These are phyloP conservation scores for Teunomyces tritomae DNA, from an alignment of 805 yeast genomes.

Conservation along the genomic window DNA sequence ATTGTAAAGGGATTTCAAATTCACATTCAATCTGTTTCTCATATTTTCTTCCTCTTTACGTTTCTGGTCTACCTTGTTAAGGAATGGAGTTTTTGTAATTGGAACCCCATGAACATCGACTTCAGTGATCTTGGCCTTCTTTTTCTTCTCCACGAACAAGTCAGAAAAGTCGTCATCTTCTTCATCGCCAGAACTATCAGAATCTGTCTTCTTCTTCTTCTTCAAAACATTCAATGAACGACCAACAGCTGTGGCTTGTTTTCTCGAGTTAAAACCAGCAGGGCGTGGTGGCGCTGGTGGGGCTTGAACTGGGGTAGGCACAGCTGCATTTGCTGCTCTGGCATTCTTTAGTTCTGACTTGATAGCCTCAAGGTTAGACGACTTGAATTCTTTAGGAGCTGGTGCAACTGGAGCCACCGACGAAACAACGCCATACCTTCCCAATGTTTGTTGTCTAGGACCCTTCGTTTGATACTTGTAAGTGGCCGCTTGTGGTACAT, in stretches of 20 bases:
- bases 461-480: conserved; percentile 24
- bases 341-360: conserved; percentile 28
- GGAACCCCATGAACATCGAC: conserved; percentile 46
- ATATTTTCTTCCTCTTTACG: conserved; percentile 68
- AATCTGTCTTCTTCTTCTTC: conserved; percentile 27
- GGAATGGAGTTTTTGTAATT: conserved; percentile 16
- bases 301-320: conserved; percentile 13
- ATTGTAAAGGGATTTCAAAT: conserved; percentile 69
- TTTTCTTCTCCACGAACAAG: conserved; percentile 35
- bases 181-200: conserved; percentile 37
- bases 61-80: conserved; percentile 28
- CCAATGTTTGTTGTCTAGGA: conserved; percentile 34
- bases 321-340: conserved; percentile 13
- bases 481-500: conserved; percentile 13
- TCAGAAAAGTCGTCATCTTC: conserved; percentile 39
- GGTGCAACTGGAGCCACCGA: conserved; percentile 34
- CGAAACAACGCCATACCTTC: conserved; percentile 33
- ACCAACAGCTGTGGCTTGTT: conserved; percentile 24
- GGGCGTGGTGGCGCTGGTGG: conserved; percentile 53
- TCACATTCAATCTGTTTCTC: conserved; percentile 77
- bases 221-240: conserved; percentile 36
- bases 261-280: conserved; percentile 49
- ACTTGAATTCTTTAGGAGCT: conserved; percentile 29
- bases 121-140: conserved; percentile 36
- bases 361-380: conserved; percentile 32